phyloP scores from a whole-genome alignment of 164 flowering plant genomes.

The Brasenia schreberi region DNA sequence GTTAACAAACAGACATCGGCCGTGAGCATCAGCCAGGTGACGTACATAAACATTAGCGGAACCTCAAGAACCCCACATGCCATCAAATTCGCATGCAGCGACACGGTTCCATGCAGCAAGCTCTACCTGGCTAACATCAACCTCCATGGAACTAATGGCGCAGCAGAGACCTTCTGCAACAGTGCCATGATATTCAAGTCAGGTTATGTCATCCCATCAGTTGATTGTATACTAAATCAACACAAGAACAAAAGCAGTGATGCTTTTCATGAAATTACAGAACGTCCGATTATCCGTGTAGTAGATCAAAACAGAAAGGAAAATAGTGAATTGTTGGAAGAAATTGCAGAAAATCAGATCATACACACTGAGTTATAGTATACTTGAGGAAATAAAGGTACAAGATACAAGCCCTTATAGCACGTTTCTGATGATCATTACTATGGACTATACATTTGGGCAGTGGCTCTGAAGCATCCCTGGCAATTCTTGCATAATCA shows the following conservation, averaged over 20 bases:
- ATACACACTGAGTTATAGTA: too few relatives aligned
- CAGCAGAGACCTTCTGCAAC: constrained; percentile 71
- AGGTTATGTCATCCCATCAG: constrained; percentile 64
- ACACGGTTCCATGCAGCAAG: constrained; percentile 73
- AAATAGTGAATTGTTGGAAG: not conserved
- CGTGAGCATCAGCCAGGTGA: constrained; percentile 63
- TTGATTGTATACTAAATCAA: constrained; percentile 41
- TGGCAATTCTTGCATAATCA: too few relatives aligned
- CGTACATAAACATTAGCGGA: constrained; percentile 76
- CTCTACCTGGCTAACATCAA: constrained; percentile 60
- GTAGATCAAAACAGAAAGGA: constrained; percentile 1
- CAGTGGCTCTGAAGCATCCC: too few relatives aligned
- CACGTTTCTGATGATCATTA: too few relatives aligned
- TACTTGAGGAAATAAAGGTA: too few relatives aligned
- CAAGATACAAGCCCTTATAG: too few relatives aligned
- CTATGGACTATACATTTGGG: too few relatives aligned
- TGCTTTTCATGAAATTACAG: not conserved
- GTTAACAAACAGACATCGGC: constrained; percentile 48
- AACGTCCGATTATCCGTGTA: not conserved
- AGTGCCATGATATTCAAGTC: constrained; percentile 55
- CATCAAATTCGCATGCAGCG: constrained; percentile 91
- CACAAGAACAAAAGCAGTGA: constrained; percentile 22
- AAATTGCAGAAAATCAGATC: too few relatives aligned
- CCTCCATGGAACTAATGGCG: constrained; percentile 49
- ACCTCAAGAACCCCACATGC: constrained; percentile 62